Evolutionary conservation across 805 yeast species (phyloP).

Genomic region (Wickerhamomyces sydowiorum): DNA sequence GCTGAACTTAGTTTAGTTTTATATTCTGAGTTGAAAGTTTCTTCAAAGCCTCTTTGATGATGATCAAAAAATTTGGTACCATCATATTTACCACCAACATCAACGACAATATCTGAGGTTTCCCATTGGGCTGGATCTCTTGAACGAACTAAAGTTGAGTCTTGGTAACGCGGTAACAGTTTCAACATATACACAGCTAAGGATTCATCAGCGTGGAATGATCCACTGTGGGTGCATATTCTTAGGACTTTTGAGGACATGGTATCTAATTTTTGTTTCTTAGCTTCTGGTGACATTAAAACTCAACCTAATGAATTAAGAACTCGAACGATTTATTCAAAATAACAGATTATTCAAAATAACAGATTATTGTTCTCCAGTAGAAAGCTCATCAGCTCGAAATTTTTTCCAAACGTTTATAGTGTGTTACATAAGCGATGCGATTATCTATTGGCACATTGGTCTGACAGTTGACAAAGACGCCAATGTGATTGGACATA

Average conservation of each 20-base stretch:
- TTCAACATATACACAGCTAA: slow-evolving; percentile 85
- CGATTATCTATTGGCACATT: no score
- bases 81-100: slow-evolving; percentile 90
- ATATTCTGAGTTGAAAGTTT: slow-evolving; percentile 58
- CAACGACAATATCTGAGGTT: slow-evolving; percentile 85
- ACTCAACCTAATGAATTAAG: no score
- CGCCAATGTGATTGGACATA: background rate
- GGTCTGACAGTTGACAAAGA: background rate
- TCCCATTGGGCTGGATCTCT: slow-evolving; percentile 83
- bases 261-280: slow-evolving; percentile 23
- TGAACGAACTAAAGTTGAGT: slow-evolving; percentile 72
- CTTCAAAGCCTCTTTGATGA: slow-evolving; percentile 88
- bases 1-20: slow-evolving; percentile 88
- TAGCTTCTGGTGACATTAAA: slow-evolving; percentile 8
- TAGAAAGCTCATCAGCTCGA: no score
- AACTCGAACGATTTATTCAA: background rate
- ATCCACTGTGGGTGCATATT: slow-evolving; percentile 89
- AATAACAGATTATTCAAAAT: background rate
- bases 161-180: slow-evolving; percentile 59
- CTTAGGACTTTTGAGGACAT: slow-evolving; percentile 32
- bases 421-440: background rate
- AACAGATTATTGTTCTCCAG: no score
- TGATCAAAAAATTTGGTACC: slow-evolving; percentile 86
- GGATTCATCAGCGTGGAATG: slow-evolving; percentile 96
- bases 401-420: no score